phyloP scores from a whole-genome alignment of 352 stramenopile species.

The Globisporangium carolinianum region DNA sequence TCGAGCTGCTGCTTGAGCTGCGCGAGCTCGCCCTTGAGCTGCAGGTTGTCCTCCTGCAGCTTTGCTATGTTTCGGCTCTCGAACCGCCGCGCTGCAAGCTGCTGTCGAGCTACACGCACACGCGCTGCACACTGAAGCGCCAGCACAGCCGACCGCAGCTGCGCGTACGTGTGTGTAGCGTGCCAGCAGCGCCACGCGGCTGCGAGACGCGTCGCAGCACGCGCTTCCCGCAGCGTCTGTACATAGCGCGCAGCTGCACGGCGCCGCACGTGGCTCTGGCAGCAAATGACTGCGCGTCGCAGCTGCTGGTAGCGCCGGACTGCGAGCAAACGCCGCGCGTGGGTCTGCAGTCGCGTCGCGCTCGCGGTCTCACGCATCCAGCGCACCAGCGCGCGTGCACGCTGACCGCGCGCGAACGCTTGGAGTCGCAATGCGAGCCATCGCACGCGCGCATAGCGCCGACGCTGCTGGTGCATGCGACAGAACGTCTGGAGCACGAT shows the following conservation, averaged over 20 bases:
- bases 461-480: constrained; percentile 38
- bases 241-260: constrained; percentile 22
- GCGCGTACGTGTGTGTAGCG: constrained; percentile 23
- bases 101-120: constrained; percentile 24
- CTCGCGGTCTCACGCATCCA: constrained; percentile 28
- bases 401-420: constrained; percentile 26
- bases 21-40: constrained; percentile 58
- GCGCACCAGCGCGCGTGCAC: constrained; percentile 24
- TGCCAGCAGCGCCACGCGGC: constrained; percentile 31
- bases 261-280: constrained; percentile 50
- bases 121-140: constrained; percentile 53
- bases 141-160: constrained; percentile 25
- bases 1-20: constrained; percentile 51
- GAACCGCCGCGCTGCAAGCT: constrained; percentile 36
- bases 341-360: constrained; percentile 36
- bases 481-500: constrained; percentile 45
- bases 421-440: constrained; percentile 38
- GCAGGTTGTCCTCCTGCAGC: constrained; percentile 68
- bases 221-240: constrained; percentile 32
- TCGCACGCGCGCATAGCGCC: constrained; percentile 26
- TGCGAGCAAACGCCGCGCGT: constrained; percentile 32
- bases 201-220: constrained; percentile 32
- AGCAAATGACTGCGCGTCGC: constrained; percentile 26
- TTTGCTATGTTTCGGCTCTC: constrained; percentile 72
- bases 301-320: constrained; percentile 33